phyloP scores from a whole-genome alignment of 768 basidiomycete species.

The Mycena filopes region DNA sequence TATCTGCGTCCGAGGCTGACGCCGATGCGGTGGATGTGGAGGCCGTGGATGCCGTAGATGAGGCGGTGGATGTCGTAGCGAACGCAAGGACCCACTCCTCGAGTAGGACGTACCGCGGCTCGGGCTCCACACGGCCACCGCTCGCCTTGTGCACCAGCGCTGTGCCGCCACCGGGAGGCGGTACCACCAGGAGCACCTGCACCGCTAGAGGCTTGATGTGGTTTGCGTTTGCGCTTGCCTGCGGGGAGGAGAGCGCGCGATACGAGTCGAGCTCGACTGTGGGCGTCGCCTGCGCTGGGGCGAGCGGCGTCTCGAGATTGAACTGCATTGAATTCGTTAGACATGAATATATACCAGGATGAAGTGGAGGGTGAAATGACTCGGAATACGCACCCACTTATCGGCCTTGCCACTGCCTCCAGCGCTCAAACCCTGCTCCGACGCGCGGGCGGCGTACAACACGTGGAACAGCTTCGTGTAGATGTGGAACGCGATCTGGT shows the following conservation, averaged over 20 bases:
- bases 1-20: conserved; percentile 1
- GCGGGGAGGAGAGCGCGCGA: conserved; percentile 60
- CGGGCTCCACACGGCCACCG: conserved; percentile 74
- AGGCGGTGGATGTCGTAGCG: too few species aligned
- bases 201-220: conserved; percentile 71
- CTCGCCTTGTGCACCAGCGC: conserved; percentile 77
- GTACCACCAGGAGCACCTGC: conserved; percentile 76
- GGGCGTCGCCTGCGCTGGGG: conserved; percentile 63
- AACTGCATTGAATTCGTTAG: conserved; percentile 58
- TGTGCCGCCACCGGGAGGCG: conserved; percentile 75
- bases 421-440: conserved; percentile 25
- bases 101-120: conserved; percentile 74
- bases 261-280: conserved; percentile 70
- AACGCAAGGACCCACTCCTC: conserved; percentile 76
- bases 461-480: conserved; percentile 86
- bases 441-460: conserved; percentile 76
- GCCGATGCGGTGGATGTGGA: conserved; percentile 29
- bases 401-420: conserved; percentile 58
- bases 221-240: neutral
- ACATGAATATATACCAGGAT: neutral
- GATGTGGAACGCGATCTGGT: conserved; percentile 87
- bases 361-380: neutral
- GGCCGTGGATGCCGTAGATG: too few species aligned
- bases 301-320: conserved; percentile 83
- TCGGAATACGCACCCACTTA: conserved; percentile 75